These are phyloP conservation scores for Gracilaria domingensis DNA, from an alignment of 23 red algal species.

Conservation along the genomic window DNA sequence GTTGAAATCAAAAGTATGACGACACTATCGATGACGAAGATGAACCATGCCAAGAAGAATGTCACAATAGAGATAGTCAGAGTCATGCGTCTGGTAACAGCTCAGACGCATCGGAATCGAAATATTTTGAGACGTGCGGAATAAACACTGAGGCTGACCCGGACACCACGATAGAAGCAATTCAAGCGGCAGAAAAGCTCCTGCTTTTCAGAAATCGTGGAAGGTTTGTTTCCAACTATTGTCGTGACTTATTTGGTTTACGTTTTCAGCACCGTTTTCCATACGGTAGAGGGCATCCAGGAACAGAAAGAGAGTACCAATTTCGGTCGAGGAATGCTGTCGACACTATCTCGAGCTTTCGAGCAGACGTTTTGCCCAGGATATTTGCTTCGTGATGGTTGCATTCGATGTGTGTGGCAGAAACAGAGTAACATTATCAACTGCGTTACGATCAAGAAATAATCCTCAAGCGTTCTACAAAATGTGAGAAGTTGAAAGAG, in stretches of 20 bases:
- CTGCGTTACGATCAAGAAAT: not conserved
- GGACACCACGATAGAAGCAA: not conserved
- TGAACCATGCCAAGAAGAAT: too few species aligned
- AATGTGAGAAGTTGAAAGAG: too few species aligned
- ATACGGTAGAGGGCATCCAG: not conserved
- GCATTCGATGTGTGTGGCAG: not conserved
- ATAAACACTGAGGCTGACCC: not conserved
- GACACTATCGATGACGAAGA: too few species aligned
- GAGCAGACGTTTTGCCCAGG: not conserved
- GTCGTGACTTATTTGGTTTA: not conserved
- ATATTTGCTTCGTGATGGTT: not conserved
- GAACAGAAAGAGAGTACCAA: not conserved
- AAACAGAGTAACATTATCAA: not conserved
- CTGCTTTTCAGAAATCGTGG: not conserved
- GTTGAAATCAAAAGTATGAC: too few species aligned
- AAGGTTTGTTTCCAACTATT: not conserved
- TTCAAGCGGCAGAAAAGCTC: not conserved
- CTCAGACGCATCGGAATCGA: too few species aligned
- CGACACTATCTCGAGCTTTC: not conserved
- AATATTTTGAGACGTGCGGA: not conserved
- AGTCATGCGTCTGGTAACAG: too few species aligned
- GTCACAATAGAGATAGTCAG: too few species aligned
- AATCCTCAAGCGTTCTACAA: not conserved
- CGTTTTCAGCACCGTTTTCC: not conserved
- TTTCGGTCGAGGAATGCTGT: not conserved